phyloP scores from a whole-genome alignment of 2,329 filamentous ascomycete genomes.

The Paraconiothyrium sp. region DNA sequence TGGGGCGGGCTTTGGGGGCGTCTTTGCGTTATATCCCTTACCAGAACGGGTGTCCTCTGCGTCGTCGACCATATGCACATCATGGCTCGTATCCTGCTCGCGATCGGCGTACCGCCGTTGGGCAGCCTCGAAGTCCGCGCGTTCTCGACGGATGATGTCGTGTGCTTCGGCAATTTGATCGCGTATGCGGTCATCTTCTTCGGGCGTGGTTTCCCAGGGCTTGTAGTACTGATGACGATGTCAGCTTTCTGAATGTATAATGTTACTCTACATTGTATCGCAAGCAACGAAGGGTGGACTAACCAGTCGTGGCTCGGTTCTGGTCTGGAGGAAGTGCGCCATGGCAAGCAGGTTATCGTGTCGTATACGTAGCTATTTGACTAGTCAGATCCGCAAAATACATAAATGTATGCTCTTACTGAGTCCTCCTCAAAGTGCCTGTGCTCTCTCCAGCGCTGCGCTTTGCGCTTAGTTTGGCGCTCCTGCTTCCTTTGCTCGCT shows the following conservation, averaged over 20 bases:
- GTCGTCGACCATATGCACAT: conserved; percentile 25
- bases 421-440: conserved; percentile 77
- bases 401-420: conserved; percentile 58
- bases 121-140: conserved; percentile 66
- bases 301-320: conserved; percentile 77
- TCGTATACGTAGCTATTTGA: conserved; percentile 73
- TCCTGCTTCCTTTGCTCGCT: conserved; percentile 73
- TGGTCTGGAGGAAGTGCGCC: conserved; percentile 79
- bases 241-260: conserved; percentile 34
- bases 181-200: conserved; percentile 76
- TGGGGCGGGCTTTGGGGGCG: conserved; percentile 24
- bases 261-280: background rate
- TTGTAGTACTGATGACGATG: conserved; percentile 74
- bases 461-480: conserved; percentile 69
- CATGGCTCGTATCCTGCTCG: conserved; percentile 26
- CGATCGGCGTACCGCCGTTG: conserved; percentile 42
- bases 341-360: conserved; percentile 76
- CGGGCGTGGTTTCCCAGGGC: conserved; percentile 77
- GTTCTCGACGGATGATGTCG: conserved; percentile 70
- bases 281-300: conserved; percentile 45
- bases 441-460: conserved; percentile 73
- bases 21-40: conserved; percentile 38
- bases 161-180: conserved; percentile 74
- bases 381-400: conserved; percentile 27
- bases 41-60: conserved; percentile 29